Base-by-base conservation (phyloP, 2,329 filamentous ascomycete species). In the Hypomyces perniciosus region DNA sequence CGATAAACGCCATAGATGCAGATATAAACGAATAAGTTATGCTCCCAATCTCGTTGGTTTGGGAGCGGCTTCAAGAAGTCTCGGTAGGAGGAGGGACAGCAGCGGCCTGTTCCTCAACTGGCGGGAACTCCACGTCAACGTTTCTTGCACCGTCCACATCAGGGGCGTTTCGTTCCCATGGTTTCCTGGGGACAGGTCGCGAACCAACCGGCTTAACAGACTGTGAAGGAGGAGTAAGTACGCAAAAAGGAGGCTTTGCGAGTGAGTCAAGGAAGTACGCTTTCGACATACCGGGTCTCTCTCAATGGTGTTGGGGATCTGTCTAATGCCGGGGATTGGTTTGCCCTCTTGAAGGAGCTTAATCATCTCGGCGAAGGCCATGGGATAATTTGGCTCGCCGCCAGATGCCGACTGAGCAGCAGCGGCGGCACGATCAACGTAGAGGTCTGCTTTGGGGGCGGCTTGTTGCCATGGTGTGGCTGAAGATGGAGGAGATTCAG, bases 351-450 rank as follows among this genome's bases (percentile, higher is more conserved):
- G 88, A 48, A 96, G 88, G 49, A 95, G 79, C 61, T 89, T 86
- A 50, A 95, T 85, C 55, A 96, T 90, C 57, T 92, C 84, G 6
- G 88, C 85, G 67, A 96, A 96, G 1, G 83, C 85, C 44, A 84
- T 84, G 4, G 90, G 90, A 61, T 95, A 95, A 1, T 81, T 79
- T 35, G 89, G 86, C 42, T 80, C 75, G 35, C 70, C 62, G 4
- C 52, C 57, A 6, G 58, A 49, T 10, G 51, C 52, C 7, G 57
- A 46, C 30, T 62, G 54, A 20, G 57, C 55, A 1, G 51, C 55
- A 2, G 57, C 53, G 26, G 65, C 66, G 26, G 65, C 66, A 28
- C 68, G 69, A 45, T 77, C 73, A 28, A 78, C 63, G 44, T 65
- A 73, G 20, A 78, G 66, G 29, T 75, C 72, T 10, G 69, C 66